Percentiles rank a stretch among this genome's conserved stretches.
These are phyloP conservation scores for Eruca vesicaria DNA, from an alignment of 441 rosid genomes.

Conservation along the genomic window DNA sequence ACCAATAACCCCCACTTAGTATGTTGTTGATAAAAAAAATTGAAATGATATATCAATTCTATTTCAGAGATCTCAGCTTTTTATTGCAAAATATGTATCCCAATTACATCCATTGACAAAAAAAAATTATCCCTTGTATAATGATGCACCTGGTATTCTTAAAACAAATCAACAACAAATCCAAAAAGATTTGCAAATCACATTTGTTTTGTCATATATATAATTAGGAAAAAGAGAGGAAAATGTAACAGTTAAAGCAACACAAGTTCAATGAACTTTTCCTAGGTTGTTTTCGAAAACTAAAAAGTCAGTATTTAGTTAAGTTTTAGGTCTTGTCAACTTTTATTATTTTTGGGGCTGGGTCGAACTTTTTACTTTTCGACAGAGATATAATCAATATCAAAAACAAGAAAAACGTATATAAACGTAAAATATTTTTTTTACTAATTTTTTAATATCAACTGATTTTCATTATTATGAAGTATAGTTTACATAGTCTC, in stretches of 20 bases:
- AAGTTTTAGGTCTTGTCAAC: neutral
- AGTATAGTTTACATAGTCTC: too few relatives aligned
- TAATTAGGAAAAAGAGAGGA: neutral
- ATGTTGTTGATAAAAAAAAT: neutral
- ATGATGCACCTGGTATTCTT: neutral
- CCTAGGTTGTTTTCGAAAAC: neutral
- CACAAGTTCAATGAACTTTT: neutral
- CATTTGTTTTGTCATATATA: neutral
- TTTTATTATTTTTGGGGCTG: neutral
- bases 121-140: too few relatives aligned
- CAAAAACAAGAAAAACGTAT: neutral
- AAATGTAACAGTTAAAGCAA: neutral
- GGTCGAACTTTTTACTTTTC: neutral
- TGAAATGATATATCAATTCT: neutral
- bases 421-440: neutral
- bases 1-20: too few relatives aligned
- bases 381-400: neutral
- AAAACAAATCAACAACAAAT: neutral
- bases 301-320: neutral
- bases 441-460: too few relatives aligned
- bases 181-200: neutral
- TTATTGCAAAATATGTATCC: neutral
- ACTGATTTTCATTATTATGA: too few relatives aligned
- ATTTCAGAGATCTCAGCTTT: neutral
- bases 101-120: neutral